Evolutionary conservation across 1,139 yeast genomes (phyloP).

Genomic region (Hanseniaspora sp.): DNA sequence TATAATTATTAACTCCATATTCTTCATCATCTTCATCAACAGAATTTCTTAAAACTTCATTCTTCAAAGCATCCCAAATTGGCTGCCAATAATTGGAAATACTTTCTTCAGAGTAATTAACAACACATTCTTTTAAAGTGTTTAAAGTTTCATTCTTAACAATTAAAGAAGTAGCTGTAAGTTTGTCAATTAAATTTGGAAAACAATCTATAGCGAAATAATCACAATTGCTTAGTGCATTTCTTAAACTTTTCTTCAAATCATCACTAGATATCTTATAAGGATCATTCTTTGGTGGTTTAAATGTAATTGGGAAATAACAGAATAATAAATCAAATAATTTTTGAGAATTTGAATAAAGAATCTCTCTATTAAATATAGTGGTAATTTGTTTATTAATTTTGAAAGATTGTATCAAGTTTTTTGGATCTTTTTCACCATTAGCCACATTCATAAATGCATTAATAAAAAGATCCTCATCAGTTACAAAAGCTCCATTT

Average conservation of each 20-base stretch:
- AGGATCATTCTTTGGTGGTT: slow-evolving; percentile 87
- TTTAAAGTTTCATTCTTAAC: slow-evolving; percentile 68
- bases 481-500: slow-evolving; percentile 17
- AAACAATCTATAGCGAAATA: slow-evolving; percentile 63
- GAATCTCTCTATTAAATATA: slow-evolving; percentile 33
- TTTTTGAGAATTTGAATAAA: slow-evolving; percentile 39
- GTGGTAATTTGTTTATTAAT: slow-evolving; percentile 43
- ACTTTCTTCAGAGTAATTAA: slow-evolving; percentile 39
- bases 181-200: slow-evolving; percentile 69
- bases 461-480: slow-evolving; percentile 37
- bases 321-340: slow-evolving; percentile 84
- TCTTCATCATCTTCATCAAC: slow-evolving; percentile 37
- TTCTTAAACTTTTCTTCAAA: slow-evolving; percentile 46
- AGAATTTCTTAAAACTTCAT: slow-evolving; percentile 71
- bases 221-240: slow-evolving; percentile 54
- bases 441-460: slow-evolving; percentile 58
- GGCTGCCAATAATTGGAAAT: slow-evolving; percentile 54
- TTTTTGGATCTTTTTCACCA: slow-evolving; percentile 92
- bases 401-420: slow-evolving; percentile 59
- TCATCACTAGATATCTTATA: slow-evolving; percentile 69
- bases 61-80: slow-evolving; percentile 81
- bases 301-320: slow-evolving; percentile 91
- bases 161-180: slow-evolving; percentile 66
- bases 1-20: slow-evolving; percentile 31
- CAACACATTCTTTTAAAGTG: slow-evolving; percentile 50